A percentile compares a stretch with the other conserved stretches of the same genome.
phyloP scores from a whole-genome alignment of 2,329 filamentous ascomycete genomes.

The Microsporum ferrugineum region DNA sequence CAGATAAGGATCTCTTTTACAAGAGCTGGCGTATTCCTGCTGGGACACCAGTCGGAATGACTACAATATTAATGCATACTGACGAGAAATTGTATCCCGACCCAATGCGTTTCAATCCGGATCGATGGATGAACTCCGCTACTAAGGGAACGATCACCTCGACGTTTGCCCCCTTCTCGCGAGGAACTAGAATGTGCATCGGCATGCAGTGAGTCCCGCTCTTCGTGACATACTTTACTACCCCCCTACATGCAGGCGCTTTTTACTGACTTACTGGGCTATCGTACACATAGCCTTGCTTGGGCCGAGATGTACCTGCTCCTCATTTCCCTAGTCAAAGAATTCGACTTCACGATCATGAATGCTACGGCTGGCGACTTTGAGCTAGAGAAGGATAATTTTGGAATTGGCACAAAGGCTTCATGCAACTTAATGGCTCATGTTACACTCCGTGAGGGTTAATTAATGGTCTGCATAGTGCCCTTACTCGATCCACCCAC shows the following conservation, averaged over 20 bases:
- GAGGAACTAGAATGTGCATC: slow-evolving; percentile 21
- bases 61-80: slow-evolving; percentile 19
- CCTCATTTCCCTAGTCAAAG: neutral
- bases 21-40: slow-evolving; percentile 12
- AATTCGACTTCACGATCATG: neutral
- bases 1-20: slow-evolving; percentile 7
- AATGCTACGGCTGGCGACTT: neutral
- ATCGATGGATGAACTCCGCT: slow-evolving; percentile 21
- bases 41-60: slow-evolving; percentile 23
- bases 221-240: neutral
- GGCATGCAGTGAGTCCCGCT: slow-evolving; percentile 27
- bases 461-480: too few relatives aligned
- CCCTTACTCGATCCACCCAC: too few relatives aligned
- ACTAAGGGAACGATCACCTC: slow-evolving; percentile 22
- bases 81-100: slow-evolving; percentile 22
- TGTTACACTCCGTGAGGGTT: neutral
- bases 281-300: slow-evolving; percentile 14
- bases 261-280: neutral
- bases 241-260: too few relatives aligned
- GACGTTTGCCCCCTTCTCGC: slow-evolving; percentile 17
- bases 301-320: slow-evolving; percentile 19
- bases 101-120: slow-evolving; percentile 19
- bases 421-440: neutral
- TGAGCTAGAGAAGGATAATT: neutral
- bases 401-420: neutral